phyloP scores from a whole-genome alignment of 2,329 filamentous ascomycete species.

The Diaporthe sp. region DNA sequence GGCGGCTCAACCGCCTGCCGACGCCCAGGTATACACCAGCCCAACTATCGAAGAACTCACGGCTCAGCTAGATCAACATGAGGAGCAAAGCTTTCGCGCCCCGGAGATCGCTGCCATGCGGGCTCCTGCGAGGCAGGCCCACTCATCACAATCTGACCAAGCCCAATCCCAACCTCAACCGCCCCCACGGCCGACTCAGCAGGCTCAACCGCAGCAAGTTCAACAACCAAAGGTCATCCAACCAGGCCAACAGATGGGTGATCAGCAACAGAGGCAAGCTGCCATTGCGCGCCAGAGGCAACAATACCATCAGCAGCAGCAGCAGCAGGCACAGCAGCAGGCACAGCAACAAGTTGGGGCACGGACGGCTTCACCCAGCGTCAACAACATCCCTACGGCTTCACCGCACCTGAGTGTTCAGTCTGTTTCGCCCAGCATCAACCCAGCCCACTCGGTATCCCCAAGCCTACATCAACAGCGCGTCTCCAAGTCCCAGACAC shows the following conservation, averaged over 20 bases:
- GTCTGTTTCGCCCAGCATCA: slow-evolving; percentile 33
- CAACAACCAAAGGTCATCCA: neutral
- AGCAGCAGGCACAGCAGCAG: slow-evolving; percentile 36
- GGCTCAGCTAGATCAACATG: slow-evolving; percentile 33
- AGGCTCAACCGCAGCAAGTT: slow-evolving; percentile 34
- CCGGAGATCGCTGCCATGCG: slow-evolving; percentile 22
- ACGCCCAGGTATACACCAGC: slow-evolving; percentile 31
- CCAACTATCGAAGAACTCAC: slow-evolving; percentile 35
- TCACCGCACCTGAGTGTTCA: slow-evolving; percentile 34
- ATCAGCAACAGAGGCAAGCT: slow-evolving; percentile 30
- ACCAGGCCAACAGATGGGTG: slow-evolving; percentile 35
- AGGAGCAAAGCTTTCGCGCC: slow-evolving; percentile 19
- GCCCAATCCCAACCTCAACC: slow-evolving; percentile 25
- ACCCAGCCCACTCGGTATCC: slow-evolving; percentile 25
- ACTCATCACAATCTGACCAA: slow-evolving; percentile 14
- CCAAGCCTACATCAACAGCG: slow-evolving; percentile 34
- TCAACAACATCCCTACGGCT: slow-evolving; percentile 31
- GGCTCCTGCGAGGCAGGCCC: slow-evolving; percentile 16
- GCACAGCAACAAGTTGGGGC: slow-evolving; percentile 34
- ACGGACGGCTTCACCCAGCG: slow-evolving; percentile 33
- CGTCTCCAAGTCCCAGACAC: slow-evolving; percentile 31
- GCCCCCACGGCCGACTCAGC: slow-evolving; percentile 28
- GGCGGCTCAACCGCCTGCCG: slow-evolving; percentile 9
- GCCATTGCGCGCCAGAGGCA: slow-evolving; percentile 35
- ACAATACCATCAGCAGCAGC: slow-evolving; percentile 37